These are phyloP conservation scores for Kluyveromyces siamensis DNA, from an alignment of 805 yeast genomes.

Conservation along the genomic window DNA sequence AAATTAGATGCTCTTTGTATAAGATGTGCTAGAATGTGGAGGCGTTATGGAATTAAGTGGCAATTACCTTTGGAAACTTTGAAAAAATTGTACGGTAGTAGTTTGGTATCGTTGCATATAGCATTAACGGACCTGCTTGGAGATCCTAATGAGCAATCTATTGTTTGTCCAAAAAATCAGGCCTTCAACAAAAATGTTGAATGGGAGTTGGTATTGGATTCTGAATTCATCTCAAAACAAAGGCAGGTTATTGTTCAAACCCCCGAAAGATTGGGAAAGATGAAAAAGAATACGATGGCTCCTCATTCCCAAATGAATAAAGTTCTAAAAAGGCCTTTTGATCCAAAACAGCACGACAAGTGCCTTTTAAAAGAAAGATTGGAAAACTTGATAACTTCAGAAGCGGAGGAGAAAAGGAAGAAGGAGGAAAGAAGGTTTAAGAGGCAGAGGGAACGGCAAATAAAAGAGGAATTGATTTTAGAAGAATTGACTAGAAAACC, in stretches of 20 bases:
- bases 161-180: constrained; percentile 10
- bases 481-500: background rate
- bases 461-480: background rate
- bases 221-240: constrained; percentile 43
- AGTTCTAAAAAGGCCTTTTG: constrained; percentile 11
- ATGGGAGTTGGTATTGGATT: constrained; percentile 55
- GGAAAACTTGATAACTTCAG: constrained; percentile 6
- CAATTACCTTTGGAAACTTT: constrained; percentile 63
- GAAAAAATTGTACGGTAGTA: constrained; percentile 31
- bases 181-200: constrained; percentile 44
- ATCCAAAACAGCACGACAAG: constrained; percentile 5
- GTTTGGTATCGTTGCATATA: constrained; percentile 7
- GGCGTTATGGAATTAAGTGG: constrained; percentile 84
- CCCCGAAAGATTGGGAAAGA: constrained; percentile 11
- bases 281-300: constrained; percentile 14
- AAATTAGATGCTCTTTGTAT: constrained; percentile 58
- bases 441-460: background rate
- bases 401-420: constrained; percentile 2
- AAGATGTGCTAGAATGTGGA: constrained; percentile 87
- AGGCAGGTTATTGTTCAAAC: constrained; percentile 29
- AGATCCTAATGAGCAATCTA: constrained; percentile 9
- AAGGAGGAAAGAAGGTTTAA: constrained; percentile 2
- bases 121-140: constrained; percentile 13
- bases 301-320: constrained; percentile 16
- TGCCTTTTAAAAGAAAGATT: constrained; percentile 11